phyloP scores from a whole-genome alignment of 768 basidiomycete genomes.

The Mycena olivaceomarginata region DNA sequence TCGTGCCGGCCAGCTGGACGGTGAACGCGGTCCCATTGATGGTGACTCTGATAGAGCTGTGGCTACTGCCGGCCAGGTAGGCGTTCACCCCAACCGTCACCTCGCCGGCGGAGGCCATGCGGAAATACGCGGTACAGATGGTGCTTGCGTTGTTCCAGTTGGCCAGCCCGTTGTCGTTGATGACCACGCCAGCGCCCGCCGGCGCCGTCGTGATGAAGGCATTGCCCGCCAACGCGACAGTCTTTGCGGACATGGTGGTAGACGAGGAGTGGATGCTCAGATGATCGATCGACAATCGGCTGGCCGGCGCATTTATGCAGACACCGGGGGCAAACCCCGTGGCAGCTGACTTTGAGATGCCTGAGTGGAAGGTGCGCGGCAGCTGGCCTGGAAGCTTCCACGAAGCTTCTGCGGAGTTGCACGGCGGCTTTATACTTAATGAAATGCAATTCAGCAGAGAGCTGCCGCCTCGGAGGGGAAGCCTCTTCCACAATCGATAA shows the following conservation, averaged over 20 bases:
- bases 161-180: conserved; percentile 1
- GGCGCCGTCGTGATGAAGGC: neutral
- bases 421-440: neutral
- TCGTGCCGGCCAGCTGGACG: conserved; percentile 2
- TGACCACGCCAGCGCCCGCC: neutral
- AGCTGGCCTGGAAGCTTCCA: neutral
- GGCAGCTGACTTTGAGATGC: neutral
- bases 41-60: conserved; percentile 1
- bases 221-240: neutral
- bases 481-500: neutral
- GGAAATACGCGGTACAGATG: neutral
- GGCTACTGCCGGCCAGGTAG: neutral
- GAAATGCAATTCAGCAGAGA: neutral
- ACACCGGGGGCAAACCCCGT: neutral
- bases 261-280: neutral
- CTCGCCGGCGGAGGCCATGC: neutral
- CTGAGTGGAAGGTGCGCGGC: neutral
- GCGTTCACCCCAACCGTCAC: neutral
- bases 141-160: neutral
- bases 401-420: neutral
- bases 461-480: neutral
- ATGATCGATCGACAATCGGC: neutral
- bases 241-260: conserved; percentile 1
- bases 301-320: neutral
- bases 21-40: neutral